Evolutionary conservation across 139 green algal species (phyloP), one percentile per base, ranked within the genome.

Genomic region (Yamagishiella unicocca): DNA sequence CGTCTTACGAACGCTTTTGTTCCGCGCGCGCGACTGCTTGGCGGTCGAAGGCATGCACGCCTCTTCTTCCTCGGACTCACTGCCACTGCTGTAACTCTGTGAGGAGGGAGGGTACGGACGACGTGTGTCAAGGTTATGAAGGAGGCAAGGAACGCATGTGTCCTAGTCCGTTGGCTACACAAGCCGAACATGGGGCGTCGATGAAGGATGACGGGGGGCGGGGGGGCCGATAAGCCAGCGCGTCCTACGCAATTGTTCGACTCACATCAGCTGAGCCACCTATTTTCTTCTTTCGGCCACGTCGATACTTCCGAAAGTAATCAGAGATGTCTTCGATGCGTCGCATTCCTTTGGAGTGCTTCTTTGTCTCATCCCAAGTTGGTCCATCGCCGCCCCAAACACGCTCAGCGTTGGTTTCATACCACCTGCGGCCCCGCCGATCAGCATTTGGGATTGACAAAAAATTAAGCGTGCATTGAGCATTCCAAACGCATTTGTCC

Each of bases 341-440:
- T 14, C 78, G 55, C 78, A 84, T 84, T 25, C 78, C 78, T 58
- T 84, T 84, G 46, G 55, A 74, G 27, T 84, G 78, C 38, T 84
- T 84, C 58, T 84, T 84, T 2, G 78, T 74, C 58, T 84, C 78
- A 35, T 84, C 78, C 78, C 78, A 84, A 10, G 58, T 74, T 29
- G 78, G 78, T 3, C 78, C 78, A 12, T 38, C 74, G 4, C 58
- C 78, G 29, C 78, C 78, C 78, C 78, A 84, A 1, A 74, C 58
- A 29, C 12, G 38, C 7, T 31, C 38, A 4, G 78, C 78, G 40
- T 84, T 84, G 17, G 10, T 6, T 21, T 84, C 78, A 45, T 84
- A 84, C 78, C 78, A 84, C 37, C 78, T 84, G 78, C 25, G 62
- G 62, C 19, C 50, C 14, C 50, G 17, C 17, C 12, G 17, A 58